A percentile compares a stretch with the other conserved stretches of the same genome.
phyloP scores from a whole-genome alignment of 2,329 filamentous ascomycete species.

The Metarhizium anisopliae region DNA sequence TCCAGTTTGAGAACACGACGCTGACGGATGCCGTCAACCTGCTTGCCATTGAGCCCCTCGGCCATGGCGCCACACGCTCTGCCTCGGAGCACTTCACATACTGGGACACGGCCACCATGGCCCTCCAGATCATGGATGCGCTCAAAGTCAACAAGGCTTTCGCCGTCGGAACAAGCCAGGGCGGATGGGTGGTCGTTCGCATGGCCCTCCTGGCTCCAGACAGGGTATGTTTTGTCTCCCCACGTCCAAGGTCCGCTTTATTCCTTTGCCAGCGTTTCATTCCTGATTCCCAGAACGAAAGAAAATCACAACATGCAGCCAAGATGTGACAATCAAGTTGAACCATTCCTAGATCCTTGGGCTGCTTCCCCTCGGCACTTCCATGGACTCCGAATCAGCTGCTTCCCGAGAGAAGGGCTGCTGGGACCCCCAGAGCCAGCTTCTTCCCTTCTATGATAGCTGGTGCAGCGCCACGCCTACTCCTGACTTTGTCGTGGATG shows the following conservation, averaged over 20 bases:
- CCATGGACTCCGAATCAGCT: slow-evolving; percentile 43
- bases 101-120: slow-evolving; percentile 46
- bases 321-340: not conserved
- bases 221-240: slow-evolving; percentile 24
- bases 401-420: slow-evolving; percentile 35
- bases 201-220: slow-evolving; percentile 43
- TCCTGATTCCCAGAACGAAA: not conserved
- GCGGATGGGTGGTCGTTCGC: slow-evolving; percentile 40
- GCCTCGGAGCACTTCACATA: slow-evolving; percentile 41
- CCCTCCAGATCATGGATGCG: slow-evolving; percentile 45
- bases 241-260: not conserved
- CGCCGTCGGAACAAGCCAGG: slow-evolving; percentile 41
- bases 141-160: slow-evolving; percentile 39
- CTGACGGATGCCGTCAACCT: slow-evolving; percentile 37
- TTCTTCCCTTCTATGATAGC: slow-evolving; percentile 31
- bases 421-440: slow-evolving; percentile 37
- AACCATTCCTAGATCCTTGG: slow-evolving; percentile 31
- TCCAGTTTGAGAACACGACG: slow-evolving; percentile 30
- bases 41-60: slow-evolving; percentile 43
- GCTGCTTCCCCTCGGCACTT: slow-evolving; percentile 38
- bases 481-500: slow-evolving; percentile 37
- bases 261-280: not conserved
- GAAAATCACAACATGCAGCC: not conserved
- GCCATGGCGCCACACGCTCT: slow-evolving; percentile 37
- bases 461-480: slow-evolving; percentile 31